Conservation (phyloP, 2,329 filamentous ascomycete species). For the Aureobasidium musti region DNA sequence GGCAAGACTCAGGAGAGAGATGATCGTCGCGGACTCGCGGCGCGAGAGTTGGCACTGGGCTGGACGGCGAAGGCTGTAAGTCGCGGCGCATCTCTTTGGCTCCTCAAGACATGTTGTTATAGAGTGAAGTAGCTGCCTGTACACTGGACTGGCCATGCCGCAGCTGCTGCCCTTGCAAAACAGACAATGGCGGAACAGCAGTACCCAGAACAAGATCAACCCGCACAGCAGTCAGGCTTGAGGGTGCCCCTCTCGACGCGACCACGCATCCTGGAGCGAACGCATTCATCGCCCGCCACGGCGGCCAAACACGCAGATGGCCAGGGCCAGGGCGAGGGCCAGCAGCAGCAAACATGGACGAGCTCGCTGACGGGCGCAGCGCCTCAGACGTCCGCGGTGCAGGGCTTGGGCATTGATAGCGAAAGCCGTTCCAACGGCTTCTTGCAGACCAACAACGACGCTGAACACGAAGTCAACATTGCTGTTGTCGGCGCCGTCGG, state of each 20-base stretch:
- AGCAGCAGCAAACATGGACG: background rate
- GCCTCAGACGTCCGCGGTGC: background rate
- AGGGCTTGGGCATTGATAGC: background rate
- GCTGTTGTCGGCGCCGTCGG: conserved; percentile 57
- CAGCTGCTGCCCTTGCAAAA: conserved; percentile 7
- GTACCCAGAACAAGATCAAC: background rate
- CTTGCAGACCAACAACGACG: conserved; percentile 30
- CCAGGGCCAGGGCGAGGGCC: background rate
- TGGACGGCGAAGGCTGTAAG: background rate
- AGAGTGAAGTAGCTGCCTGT: background rate
- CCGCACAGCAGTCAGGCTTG: background rate
- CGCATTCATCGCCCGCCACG: conserved; percentile 36
- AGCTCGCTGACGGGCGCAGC: conserved; percentile 8
- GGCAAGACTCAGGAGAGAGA: conserved; percentile 21
- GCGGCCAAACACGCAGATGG: conserved; percentile 2
- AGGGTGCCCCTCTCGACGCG: conserved; percentile 13
- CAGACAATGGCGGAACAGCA: conserved; percentile 19
- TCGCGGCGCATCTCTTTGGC: background rate
- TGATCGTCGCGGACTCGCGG: conserved; percentile 9
- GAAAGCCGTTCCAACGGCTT: conserved; percentile 19
- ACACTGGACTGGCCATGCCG: conserved; percentile 6
- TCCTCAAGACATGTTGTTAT: conserved; percentile 2
- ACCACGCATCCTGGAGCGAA: conserved; percentile 34
- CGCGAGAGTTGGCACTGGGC: conserved; percentile 3
- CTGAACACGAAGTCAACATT: conserved; percentile 59